A percentile compares a stretch with the other conserved stretches of the same genome.
phyloP scores from a whole-genome alignment of 225 moss, liverwort and hornwort species.

The Sphagnum tenellum region DNA sequence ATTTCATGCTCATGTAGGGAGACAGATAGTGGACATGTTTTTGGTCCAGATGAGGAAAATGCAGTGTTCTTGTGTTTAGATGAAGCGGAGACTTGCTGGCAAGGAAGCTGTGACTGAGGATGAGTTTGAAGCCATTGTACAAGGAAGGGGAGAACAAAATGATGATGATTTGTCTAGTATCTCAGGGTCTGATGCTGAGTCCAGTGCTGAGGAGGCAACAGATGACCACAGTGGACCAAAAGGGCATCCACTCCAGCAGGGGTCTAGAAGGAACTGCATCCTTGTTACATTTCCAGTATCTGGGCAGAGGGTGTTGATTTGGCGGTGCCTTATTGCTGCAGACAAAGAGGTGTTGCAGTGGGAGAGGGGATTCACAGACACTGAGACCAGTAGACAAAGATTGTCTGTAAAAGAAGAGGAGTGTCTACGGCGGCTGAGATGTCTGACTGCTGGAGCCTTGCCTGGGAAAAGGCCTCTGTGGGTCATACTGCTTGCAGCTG shows the following conservation, averaged over 20 bases:
- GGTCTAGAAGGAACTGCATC: conserved; percentile 52
- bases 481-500: conserved; percentile 74
- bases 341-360: conserved; percentile 67
- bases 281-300: conserved; percentile 43
- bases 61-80: conserved; percentile 31
- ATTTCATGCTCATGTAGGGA: neutral
- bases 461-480: conserved; percentile 28
- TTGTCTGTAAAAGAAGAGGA: conserved; percentile 51
- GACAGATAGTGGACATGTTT: neutral
- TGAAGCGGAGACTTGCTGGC: conserved; percentile 75
- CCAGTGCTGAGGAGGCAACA: conserved; percentile 21
- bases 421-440: conserved; percentile 48
- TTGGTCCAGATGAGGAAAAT: neutral
- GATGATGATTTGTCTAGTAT: conserved; percentile 90
- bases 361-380: conserved; percentile 48
- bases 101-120: conserved; percentile 79
- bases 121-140: conserved; percentile 70
- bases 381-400: conserved; percentile 23
- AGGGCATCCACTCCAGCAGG: conserved; percentile 12
- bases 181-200: conserved; percentile 86
- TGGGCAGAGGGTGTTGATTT: conserved; percentile 41
- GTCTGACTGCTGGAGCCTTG: conserved; percentile 30
- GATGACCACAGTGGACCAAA: conserved; percentile 23
- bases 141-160: conserved; percentile 32
- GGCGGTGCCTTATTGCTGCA: conserved; percentile 61